phyloP scores from a whole-genome alignment of 2,329 filamentous ascomycete species.

The Fusarium succisae region DNA sequence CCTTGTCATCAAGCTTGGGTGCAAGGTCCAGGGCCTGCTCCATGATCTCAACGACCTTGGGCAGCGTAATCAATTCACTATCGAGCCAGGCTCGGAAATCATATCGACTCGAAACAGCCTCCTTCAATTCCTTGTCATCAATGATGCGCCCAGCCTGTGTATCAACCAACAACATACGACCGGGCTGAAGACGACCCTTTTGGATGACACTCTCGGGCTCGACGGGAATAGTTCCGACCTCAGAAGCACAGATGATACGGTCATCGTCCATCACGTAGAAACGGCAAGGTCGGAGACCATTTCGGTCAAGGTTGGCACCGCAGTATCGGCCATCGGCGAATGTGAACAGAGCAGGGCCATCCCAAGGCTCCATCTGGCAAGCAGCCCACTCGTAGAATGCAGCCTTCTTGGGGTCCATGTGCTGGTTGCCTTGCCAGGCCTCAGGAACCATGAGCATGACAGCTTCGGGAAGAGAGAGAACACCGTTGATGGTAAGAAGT shows the following conservation, averaged over 20 bases:
- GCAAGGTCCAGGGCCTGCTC: conserved; percentile 70
- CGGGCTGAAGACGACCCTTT: conserved; percentile 92
- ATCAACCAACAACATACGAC: conserved; percentile 95
- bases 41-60: conserved; percentile 73
- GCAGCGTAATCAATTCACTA: conserved; percentile 83
- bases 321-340: conserved; percentile 97
- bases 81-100: conserved; percentile 92
- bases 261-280: conserved; percentile 98
- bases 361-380: conserved; percentile 99
- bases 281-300: conserved; percentile 92
- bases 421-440: conserved; percentile 93
- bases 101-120: conserved; percentile 83
- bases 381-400: conserved; percentile 99
- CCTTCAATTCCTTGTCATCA: conserved; percentile 91
- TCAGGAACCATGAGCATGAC: conserved; percentile 99
- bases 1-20: conserved; percentile 72
- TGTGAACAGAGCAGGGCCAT: conserved; percentile 94
- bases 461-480: conserved; percentile 92
- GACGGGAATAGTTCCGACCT: conserved; percentile 92
- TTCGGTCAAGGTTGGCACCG: conserved; percentile 95
- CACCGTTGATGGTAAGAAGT: conserved; percentile 92
- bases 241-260: conserved; percentile 95
- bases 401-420: conserved; percentile 94
- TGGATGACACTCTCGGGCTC: conserved; percentile 91
- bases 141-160: conserved; percentile 90